Conservation (phyloP, 805 yeast genomes). For the Danielia oregonensis region DNA sequence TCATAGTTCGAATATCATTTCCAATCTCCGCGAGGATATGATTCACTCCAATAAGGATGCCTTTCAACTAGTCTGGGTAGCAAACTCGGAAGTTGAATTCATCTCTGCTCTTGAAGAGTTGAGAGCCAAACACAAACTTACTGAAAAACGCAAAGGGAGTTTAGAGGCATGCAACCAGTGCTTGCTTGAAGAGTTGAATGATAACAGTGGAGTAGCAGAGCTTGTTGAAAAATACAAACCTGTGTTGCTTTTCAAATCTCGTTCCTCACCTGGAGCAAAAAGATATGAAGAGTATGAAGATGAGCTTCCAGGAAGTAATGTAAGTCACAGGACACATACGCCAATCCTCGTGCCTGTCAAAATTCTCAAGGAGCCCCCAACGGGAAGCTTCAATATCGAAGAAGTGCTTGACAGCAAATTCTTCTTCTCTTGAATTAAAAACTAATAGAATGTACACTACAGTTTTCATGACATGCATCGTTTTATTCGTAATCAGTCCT, state of each 20-base stretch:
- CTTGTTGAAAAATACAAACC: constrained; percentile 23
- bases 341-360: constrained; percentile 32
- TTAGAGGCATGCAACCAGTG: constrained; percentile 3
- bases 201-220: constrained; percentile 4
- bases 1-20: constrained; percentile 25
- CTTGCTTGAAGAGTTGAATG: constrained; percentile 7
- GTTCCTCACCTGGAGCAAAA: constrained; percentile 1
- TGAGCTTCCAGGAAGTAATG: neutral
- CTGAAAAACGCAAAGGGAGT: constrained; percentile 3
- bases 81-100: constrained; percentile 9
- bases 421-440: constrained; percentile 30
- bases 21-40: constrained; percentile 25
- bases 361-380: constrained; percentile 25
- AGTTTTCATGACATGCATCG: too few relatives aligned
- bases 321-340: constrained; percentile 9
- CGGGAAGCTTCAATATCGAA: constrained; percentile 31
- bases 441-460: too few relatives aligned
- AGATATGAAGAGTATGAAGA: neutral
- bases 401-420: constrained; percentile 29
- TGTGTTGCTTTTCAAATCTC: constrained; percentile 14
- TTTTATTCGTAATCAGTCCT: too few relatives aligned
- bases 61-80: constrained; percentile 33
- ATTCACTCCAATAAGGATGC: constrained; percentile 17
- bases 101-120: constrained; percentile 4
- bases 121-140: constrained; percentile 9